Base-by-base conservation (phyloP, 2,329 filamentous ascomycete species). In the Fusarium ramigenum region DNA sequence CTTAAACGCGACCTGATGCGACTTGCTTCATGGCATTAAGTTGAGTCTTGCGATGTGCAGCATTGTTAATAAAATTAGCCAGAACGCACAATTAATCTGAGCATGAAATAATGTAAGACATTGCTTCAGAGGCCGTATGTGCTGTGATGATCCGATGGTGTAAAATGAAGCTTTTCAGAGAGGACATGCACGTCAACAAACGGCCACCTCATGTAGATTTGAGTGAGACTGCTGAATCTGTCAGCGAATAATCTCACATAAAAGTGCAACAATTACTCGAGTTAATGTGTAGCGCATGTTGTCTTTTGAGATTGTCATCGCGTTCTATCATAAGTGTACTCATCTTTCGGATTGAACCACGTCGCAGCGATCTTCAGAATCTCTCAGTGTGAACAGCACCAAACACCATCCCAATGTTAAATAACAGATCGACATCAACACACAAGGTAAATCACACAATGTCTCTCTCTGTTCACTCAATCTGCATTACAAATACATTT, bases 11-110 rank as follows among this genome's bases (percentile, higher is more conserved):
- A 11, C 6, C 6, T 8, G 4, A 15, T 12, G 49, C 9, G 18
- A 52, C 18, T 8, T 52, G 0, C 3, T 21, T 25, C 3, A 36
- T 16, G 4, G 7, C n/a, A 34, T 6, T 9, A 14, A 2, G 3
- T 0, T 5, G 16, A 36, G 16, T 2, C 0, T 21, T 21, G 4
- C 16, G 9, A 21, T 5, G 23, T 19, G 2, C 9, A 4, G 12
- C 12, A 23, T 19, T 4, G 0, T 12, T 0, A 7, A 1, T 14
- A 1, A 3, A 0, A 23, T 5, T 10, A 0, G 1, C n/a, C 1
- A 7, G 18, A 0, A 2, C 4, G 11, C 0, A 2, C 0, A 23
- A 19, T 19, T 1, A 1, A 25, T 25, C 1, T 37, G 18, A 12
- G 23, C 9, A 16, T 37, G 3, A n/a, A 2, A 1, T 0, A 3